Evolutionary conservation across 139 green algal species (phyloP).

Genomic region (Zygnema cylindricum): DNA sequence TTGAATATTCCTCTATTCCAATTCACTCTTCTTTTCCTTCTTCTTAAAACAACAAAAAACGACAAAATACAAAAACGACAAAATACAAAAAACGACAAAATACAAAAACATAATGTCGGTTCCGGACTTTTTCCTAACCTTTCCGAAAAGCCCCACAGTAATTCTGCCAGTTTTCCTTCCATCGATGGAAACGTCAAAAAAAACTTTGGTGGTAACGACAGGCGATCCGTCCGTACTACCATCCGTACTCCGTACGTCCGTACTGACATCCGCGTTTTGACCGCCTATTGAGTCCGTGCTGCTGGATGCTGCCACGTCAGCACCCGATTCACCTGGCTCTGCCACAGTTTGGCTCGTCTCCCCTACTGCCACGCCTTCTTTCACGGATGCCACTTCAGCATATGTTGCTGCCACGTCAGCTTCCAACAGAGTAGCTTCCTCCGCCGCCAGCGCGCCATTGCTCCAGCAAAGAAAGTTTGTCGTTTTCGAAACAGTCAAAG

Average conservation of each 20-base stretch:
- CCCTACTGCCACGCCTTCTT: not conserved
- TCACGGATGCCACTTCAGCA: not conserved
- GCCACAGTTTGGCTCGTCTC: not conserved
- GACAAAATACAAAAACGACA: not conserved
- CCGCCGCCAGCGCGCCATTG: not conserved
- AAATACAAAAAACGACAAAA: not conserved
- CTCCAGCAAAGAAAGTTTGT: not conserved
- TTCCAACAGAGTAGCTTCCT: not conserved
- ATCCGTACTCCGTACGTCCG: no score
- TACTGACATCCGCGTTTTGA: no score
- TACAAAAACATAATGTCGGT: not conserved
- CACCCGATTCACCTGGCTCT: not conserved
- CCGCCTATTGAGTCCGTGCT: no score
- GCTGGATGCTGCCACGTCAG: not conserved
- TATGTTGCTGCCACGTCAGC: not conserved
- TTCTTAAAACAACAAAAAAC: not conserved
- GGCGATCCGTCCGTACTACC: not conserved
- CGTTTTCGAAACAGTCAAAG: not conserved
- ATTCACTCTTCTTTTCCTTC: not conserved
- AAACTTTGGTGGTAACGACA: conserved; percentile 50
- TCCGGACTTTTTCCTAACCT: not conserved
- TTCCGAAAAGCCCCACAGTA: conserved; percentile 52
- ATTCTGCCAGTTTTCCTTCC: conserved; percentile 26
- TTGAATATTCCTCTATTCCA: not conserved
- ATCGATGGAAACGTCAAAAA: conserved; percentile 60